Evolutionary conservation across 1,139 yeast genomes (phyloP).

Genomic region (Yamadazyma mexicana): DNA sequence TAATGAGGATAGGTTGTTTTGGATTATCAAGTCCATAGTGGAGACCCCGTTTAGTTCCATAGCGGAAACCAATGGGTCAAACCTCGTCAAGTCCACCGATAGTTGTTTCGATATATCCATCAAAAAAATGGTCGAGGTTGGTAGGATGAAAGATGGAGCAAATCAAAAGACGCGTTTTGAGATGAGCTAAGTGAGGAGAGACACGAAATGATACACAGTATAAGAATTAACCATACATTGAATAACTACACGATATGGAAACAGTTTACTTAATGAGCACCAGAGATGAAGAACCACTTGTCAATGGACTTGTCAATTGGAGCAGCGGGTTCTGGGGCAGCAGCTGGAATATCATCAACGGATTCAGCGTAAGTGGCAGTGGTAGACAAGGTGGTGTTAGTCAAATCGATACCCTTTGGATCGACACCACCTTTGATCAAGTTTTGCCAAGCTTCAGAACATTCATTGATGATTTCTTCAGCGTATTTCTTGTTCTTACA

Average conservation of each 20-base stretch:
- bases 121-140: too few relatives aligned
- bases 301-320: slow-evolving; percentile 96
- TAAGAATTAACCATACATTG: background rate
- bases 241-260: background rate
- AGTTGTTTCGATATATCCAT: slow-evolving; percentile 14
- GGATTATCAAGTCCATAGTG: slow-evolving; percentile 12
- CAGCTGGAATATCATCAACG: slow-evolving; percentile 64
- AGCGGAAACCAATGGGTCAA: slow-evolving; percentile 10
- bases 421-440: slow-evolving; percentile 59
- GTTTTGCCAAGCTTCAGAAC: slow-evolving; percentile 76
- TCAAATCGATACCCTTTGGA: slow-evolving; percentile 57
- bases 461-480: slow-evolving; percentile 66
- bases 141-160: too few relatives aligned
- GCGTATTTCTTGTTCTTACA: slow-evolving; percentile 73
- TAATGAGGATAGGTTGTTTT: slow-evolving; percentile 22
- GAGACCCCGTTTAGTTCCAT: slow-evolving; percentile 16
- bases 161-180: slow-evolving; percentile 1
- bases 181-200: slow-evolving; percentile 1
- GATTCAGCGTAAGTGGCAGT: slow-evolving; percentile 53
- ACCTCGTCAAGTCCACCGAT: slow-evolving; percentile 7
- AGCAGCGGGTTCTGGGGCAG: slow-evolving; percentile 74
- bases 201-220: background rate
- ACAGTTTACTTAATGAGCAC: slow-evolving; percentile 48
- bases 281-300: slow-evolving; percentile 99
- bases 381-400: slow-evolving; percentile 70